Evolutionary conservation across 768 basidiomycete species (phyloP).

Genomic region (Phaeolepiota aurea): DNA sequence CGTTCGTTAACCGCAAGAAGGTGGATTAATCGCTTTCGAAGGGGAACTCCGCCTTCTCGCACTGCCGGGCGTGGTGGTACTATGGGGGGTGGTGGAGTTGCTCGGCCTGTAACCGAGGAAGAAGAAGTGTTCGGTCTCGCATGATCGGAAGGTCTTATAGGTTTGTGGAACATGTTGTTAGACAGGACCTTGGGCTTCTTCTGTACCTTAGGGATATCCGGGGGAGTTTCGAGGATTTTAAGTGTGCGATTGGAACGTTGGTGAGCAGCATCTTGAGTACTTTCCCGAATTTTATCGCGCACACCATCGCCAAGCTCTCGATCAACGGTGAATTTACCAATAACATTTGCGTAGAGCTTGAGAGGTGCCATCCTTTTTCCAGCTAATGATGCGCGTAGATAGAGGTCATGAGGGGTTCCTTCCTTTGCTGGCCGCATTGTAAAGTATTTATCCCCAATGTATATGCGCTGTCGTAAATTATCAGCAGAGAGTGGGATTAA

Average conservation of each 20-base stretch:
- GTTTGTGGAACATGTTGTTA: conserved; percentile 30
- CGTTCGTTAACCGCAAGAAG: conserved; percentile 40
- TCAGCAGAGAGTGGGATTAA: conserved; percentile 1
- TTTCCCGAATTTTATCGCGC: conserved; percentile 36
- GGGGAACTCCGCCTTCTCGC: conserved; percentile 12
- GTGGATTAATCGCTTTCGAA: conserved; percentile 43
- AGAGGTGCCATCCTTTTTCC: conserved; percentile 56
- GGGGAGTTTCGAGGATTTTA: conserved; percentile 39
- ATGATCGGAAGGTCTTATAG: conserved; percentile 18
- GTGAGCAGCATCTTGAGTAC: conserved; percentile 32
- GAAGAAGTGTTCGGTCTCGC: conserved; percentile 16
- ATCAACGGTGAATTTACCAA: conserved; percentile 65
- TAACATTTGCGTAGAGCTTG: conserved; percentile 66
- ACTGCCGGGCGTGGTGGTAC: conserved; percentile 10
- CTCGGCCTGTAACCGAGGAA: conserved; percentile 14
- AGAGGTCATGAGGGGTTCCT: conserved; percentile 59
- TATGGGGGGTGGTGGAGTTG: conserved; percentile 6
- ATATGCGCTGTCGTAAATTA: conserved; percentile 40
- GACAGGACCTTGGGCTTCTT: conserved; percentile 29
- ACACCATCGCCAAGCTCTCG: conserved; percentile 45
- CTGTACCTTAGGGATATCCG: conserved; percentile 23
- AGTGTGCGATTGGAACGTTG: conserved; percentile 35
- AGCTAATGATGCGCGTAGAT: conserved; percentile 52
- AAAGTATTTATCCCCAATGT: conserved; percentile 59
- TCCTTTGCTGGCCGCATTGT: conserved; percentile 49